Evolutionary conservation across 202 grass and related monocot species (phyloP).

Genomic region (Hordeum pubiflorum): DNA sequence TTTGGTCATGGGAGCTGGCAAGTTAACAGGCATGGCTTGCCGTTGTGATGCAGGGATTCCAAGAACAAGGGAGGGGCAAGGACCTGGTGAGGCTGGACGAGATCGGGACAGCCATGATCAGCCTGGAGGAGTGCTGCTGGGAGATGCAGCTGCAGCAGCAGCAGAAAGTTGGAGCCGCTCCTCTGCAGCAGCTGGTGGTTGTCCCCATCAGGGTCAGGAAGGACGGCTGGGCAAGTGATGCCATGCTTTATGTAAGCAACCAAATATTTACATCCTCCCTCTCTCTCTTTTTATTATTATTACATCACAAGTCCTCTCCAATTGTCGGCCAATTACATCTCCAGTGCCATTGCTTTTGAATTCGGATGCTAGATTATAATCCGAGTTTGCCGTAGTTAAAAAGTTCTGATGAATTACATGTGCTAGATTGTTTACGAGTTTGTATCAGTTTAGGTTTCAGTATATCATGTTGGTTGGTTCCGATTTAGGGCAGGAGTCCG

Average conservation of each 20-base stretch:
- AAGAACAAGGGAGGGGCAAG: slow-evolving; percentile 48
- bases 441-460: background rate
- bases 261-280: background rate
- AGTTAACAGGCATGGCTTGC: slow-evolving; percentile 30
- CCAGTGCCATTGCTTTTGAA: slow-evolving; percentile 19
- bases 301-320: background rate
- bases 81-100: slow-evolving; percentile 51
- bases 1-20: slow-evolving; percentile 24
- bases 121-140: slow-evolving; percentile 68
- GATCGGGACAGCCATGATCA: slow-evolving; percentile 69
- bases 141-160: slow-evolving; percentile 54
- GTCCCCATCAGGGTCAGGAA: slow-evolving; percentile 67
- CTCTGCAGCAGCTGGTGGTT: slow-evolving; percentile 36
- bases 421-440: background rate
- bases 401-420: background rate
- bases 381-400: background rate
- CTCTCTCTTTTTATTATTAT: background rate
- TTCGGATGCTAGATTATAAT: background rate
- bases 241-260: slow-evolving; percentile 78
- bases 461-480: background rate
- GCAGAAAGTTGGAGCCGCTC: slow-evolving; percentile 1
- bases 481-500: background rate
- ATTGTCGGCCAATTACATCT: slow-evolving; percentile 6
- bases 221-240: slow-evolving; percentile 64
- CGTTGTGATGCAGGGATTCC: slow-evolving; percentile 61